A percentile compares a stretch with the other conserved stretches of the same genome.
phyloP scores from a whole-genome alignment of 371 early-diverging fungal species.

The Thermomucor indicae-seudaticae region DNA sequence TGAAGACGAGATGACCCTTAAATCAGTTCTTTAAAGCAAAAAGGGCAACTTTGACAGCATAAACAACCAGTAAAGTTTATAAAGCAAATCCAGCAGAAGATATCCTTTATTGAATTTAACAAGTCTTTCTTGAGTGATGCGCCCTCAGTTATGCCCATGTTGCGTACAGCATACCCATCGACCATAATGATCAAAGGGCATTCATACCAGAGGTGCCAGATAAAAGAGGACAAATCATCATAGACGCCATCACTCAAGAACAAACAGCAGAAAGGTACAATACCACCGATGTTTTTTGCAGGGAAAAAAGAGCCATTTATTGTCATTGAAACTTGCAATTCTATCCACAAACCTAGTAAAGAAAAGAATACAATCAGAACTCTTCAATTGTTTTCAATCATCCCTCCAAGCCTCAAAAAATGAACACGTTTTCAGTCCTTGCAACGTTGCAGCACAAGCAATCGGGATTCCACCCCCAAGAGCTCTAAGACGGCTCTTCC shows the following conservation, averaged over 20 bases:
- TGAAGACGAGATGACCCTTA: too few species aligned
- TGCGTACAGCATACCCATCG: constrained; percentile 11
- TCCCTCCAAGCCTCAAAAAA: too few species aligned
- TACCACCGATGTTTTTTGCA: not conserved
- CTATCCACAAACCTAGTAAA: not conserved
- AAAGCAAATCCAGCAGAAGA: not conserved
- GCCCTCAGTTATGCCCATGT: not conserved
- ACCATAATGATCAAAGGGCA: constrained; percentile 6
- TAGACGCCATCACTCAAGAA: not conserved
- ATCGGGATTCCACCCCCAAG: too few species aligned
- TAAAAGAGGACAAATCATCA: constrained; percentile 12
- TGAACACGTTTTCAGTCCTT: constrained; percentile 6
- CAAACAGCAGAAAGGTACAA: not conserved
- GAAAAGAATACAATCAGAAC: not conserved
- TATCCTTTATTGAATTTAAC: not conserved
- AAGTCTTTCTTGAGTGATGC: not conserved
- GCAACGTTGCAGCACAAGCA: constrained; percentile 13
- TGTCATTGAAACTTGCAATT: not conserved
- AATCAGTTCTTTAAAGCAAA: too few species aligned
- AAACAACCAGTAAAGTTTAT: constrained; percentile 86
- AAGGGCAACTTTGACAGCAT: constrained; percentile 94
- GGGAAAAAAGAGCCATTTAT: not conserved
- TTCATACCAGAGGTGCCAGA: constrained; percentile 22
- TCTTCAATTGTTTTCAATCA: not conserved
- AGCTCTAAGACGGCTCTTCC: constrained; percentile 22